phyloP scores from a whole-genome alignment of 257 asterid genomes.

The Jacaranda mimosifolia region DNA sequence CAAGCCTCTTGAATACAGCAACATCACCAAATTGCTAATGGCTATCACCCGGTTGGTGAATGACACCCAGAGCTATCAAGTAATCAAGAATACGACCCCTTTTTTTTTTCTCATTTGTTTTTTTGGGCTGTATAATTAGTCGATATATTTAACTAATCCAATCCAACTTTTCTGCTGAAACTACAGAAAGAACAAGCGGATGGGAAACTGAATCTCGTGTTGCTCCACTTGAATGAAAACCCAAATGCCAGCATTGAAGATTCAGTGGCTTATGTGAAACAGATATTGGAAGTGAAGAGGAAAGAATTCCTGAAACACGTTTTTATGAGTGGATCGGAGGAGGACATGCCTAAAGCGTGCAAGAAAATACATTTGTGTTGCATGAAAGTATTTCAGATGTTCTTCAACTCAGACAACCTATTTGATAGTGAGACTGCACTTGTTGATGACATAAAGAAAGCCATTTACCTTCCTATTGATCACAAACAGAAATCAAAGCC shows the following conservation, averaged over 20 bases:
- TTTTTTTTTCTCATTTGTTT: background rate
- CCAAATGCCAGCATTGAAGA: constrained; percentile 45
- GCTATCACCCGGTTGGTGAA: constrained; percentile 52
- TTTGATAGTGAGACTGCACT: constrained; percentile 56
- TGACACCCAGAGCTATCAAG: constrained; percentile 68
- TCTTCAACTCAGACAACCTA: constrained; percentile 57
- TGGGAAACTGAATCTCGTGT: constrained; percentile 63
- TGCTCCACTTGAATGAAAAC: constrained; percentile 52
- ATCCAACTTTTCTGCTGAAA: background rate
- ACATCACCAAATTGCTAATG: constrained; percentile 65
- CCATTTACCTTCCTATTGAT: constrained; percentile 56
- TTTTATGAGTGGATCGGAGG: constrained; percentile 28
- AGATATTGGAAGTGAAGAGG: constrained; percentile 37
- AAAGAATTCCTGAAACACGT: constrained; percentile 56
- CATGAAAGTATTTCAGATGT: constrained; percentile 63
- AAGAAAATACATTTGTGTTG: constrained; percentile 54
- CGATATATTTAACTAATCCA: background rate
- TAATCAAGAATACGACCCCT: constrained; percentile 25
- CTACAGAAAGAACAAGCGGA: constrained; percentile 60
- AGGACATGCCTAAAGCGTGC: constrained; percentile 45
- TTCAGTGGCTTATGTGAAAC: constrained; percentile 45
- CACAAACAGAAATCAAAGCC: constrained; percentile 25
- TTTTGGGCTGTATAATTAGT: background rate
- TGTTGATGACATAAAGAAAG: constrained; percentile 53
- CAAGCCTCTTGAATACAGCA: constrained; percentile 34